A percentile compares a stretch with the other conserved stretches of the same genome.
Evolutionary conservation across 768 basidiomycete species (phyloP).

Genomic region (Boletus vinaceobasis): DNA sequence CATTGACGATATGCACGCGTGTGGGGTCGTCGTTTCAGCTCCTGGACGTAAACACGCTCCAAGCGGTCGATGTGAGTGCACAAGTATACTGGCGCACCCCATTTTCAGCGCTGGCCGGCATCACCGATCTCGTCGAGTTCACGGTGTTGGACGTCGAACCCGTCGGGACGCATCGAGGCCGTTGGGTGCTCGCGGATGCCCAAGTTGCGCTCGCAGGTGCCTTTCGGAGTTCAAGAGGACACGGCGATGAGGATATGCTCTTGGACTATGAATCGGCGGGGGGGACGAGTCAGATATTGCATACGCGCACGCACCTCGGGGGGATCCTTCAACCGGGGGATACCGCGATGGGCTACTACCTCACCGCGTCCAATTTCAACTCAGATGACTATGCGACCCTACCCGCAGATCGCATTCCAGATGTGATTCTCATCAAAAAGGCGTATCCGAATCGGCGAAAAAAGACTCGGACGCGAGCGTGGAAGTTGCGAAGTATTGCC

Average conservation of each 20-base stretch:
- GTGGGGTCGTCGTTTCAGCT: slow-evolving; percentile 91
- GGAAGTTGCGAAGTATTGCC: slow-evolving; percentile 90
- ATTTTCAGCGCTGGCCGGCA: slow-evolving; percentile 78
- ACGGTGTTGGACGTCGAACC: slow-evolving; percentile 93
- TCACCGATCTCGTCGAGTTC: slow-evolving; percentile 90
- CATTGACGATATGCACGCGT: slow-evolving; percentile 82
- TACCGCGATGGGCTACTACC: slow-evolving; percentile 85
- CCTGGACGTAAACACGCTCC: slow-evolving; percentile 85
- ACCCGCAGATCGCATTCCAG: slow-evolving; percentile 67
- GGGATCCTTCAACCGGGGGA: slow-evolving; percentile 93
- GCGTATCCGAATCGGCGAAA: slow-evolving; percentile 91
- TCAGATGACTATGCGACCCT: slow-evolving; percentile 78
- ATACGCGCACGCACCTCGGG: slow-evolving; percentile 96
- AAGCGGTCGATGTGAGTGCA: slow-evolving; percentile 73
- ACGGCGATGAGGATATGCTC: slow-evolving; percentile 45
- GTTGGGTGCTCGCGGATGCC: slow-evolving; percentile 80
- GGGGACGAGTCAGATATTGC: slow-evolving; percentile 74
- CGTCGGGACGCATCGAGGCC: slow-evolving; percentile 63
- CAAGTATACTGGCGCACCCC: slow-evolving; percentile 89
- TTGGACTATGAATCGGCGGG: slow-evolving; percentile 64
- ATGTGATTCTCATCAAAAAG: slow-evolving; percentile 93
- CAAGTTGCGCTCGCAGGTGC: slow-evolving; percentile 87
- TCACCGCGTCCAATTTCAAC: slow-evolving; percentile 91
- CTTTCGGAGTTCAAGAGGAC: slow-evolving; percentile 53
- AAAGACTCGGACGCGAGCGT: slow-evolving; percentile 79